Conservation (phyloP, 345 rosid species). For the Boechera stricta region DNA sequence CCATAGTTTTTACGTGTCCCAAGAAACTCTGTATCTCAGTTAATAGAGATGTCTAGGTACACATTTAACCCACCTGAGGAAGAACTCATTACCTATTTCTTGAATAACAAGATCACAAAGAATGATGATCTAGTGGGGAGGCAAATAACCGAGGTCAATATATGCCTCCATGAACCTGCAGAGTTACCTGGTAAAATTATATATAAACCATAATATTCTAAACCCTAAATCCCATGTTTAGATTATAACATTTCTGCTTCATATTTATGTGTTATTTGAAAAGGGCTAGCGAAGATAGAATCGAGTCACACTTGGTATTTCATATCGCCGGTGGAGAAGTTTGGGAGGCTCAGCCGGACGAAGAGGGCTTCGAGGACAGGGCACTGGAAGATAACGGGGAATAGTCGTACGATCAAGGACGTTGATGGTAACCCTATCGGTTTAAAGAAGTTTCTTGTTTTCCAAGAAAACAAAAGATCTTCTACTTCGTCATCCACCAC, state of each 20-base stretch:
- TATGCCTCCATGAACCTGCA: conserved; percentile 35
- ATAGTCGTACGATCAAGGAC: conserved; percentile 32
- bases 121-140: conserved; percentile 25
- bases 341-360: conserved; percentile 34
- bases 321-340: conserved; percentile 40
- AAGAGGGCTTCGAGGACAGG: conserved; percentile 39
- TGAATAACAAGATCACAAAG: conserved; percentile 37
- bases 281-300: conserved; percentile 40
- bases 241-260: background rate
- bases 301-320: conserved; percentile 42
- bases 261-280: conserved; percentile 2
- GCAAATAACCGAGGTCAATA: conserved; percentile 38
- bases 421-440: background rate
- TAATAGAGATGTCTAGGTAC: conserved; percentile 19
- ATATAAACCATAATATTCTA: background rate
- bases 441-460: no score
- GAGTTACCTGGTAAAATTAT: conserved; percentile 29
- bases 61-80: conserved; percentile 46
- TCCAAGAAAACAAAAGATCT: no score
- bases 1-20: no score
- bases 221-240: background rate
- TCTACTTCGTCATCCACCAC: no score
- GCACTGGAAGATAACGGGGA: conserved; percentile 44
- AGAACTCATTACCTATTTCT: conserved; percentile 35
- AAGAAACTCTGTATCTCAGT: no score